A percentile compares a stretch with the other conserved stretches of the same genome.
Evolutionary conservation across 371 early-diverging fungal species (phyloP).

Genomic region (Apophysomyces trapeziformis): DNA sequence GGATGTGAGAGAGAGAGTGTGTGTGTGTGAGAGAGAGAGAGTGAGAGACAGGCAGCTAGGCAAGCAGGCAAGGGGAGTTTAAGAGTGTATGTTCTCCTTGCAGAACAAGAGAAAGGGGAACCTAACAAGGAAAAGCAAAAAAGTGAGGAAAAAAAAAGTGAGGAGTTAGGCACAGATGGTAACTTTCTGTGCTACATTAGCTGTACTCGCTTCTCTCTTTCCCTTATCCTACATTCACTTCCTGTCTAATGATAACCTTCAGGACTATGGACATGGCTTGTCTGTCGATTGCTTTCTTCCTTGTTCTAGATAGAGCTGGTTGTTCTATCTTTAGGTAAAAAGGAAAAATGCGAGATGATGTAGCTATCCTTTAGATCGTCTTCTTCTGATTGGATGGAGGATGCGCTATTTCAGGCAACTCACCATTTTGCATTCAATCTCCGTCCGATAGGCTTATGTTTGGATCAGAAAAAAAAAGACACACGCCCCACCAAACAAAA

Average conservation of each 20-base stretch:
- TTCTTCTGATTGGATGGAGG: too few relatives aligned
- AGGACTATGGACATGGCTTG: background rate
- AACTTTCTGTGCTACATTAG: background rate
- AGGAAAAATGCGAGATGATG: background rate
- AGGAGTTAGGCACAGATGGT: conserved; percentile 5
- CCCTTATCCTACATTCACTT: background rate
- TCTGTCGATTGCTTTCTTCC: background rate
- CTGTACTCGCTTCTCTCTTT: background rate
- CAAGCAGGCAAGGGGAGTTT: conserved; percentile 8
- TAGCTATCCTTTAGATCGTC: background rate
- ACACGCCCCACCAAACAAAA: background rate
- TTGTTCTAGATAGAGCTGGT: background rate
- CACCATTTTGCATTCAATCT: background rate
- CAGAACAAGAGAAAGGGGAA: conserved; percentile 13
- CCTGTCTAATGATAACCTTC: background rate
- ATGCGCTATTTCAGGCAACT: background rate
- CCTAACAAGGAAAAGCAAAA: background rate
- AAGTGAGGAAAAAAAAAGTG: background rate
- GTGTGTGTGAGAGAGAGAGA: background rate
- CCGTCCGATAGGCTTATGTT: background rate
- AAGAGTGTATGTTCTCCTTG: conserved; percentile 1
- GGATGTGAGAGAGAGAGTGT: background rate
- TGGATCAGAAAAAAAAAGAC: too few relatives aligned
- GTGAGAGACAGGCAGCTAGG: background rate
- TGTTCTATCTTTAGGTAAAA: background rate